Evolutionary conservation across 768 basidiomycete species (phyloP).

Genomic region (Suillus spraguei): DNA sequence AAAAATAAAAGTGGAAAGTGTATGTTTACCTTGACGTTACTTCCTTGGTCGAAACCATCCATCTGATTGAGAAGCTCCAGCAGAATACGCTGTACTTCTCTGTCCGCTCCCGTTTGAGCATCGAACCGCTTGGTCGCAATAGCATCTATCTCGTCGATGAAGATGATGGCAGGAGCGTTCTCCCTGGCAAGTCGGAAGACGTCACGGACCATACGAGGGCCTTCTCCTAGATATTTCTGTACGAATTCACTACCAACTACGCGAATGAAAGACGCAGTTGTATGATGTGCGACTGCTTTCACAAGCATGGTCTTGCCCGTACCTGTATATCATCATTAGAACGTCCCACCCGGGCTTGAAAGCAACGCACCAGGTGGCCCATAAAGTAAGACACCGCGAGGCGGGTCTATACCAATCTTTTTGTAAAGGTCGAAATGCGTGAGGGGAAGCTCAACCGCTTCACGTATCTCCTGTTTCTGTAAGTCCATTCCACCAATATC

Average conservation of each 20-base stretch:
- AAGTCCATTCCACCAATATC: constrained; percentile 97
- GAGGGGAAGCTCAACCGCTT: constrained; percentile 95
- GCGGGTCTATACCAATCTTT: constrained; percentile 99
- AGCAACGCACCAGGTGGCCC: constrained; percentile 83
- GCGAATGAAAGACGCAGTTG: constrained; percentile 96
- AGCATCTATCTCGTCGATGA: constrained; percentile 98
- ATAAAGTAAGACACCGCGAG: constrained; percentile 93
- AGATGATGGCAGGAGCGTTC: constrained; percentile 97
- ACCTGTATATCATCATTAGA: constrained; percentile 49
- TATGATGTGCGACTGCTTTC: constrained; percentile 98
- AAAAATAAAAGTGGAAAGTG: neutral
- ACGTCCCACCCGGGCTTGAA: neutral
- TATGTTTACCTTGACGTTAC: constrained; percentile 86
- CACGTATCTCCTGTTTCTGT: constrained; percentile 98
- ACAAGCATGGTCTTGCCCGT: constrained; percentile 99
- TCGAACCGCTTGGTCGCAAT: constrained; percentile 99
- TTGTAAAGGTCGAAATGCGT: constrained; percentile 98
- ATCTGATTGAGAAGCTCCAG: constrained; percentile 98
- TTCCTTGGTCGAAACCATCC: constrained; percentile 99
- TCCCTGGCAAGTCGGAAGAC: constrained; percentile 98
- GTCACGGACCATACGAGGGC: constrained; percentile 99
- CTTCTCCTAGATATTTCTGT: constrained; percentile 99
- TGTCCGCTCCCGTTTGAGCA: constrained; percentile 97
- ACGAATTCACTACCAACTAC: constrained; percentile 99
- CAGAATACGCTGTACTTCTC: constrained; percentile 98